Base-by-base conservation (phyloP, 129 eudicot species). In the Sambucus nigra region DNA sequence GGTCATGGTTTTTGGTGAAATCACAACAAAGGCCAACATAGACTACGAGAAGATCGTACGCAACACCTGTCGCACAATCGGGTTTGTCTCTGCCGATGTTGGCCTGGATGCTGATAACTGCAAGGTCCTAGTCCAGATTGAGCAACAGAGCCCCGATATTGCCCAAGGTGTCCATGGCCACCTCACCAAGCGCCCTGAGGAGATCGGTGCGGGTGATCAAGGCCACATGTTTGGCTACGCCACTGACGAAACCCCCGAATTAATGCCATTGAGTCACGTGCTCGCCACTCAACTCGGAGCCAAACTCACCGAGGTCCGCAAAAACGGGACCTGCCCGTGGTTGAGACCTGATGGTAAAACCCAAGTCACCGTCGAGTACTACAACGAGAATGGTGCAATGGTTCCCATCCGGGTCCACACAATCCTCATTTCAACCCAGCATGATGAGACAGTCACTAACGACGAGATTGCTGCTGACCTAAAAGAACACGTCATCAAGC, bases 101-200 rank as follows among this genome's bases (percentile, higher is more conserved):
- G 87, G 87, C 10, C 79, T 79, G 20, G 87, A 79, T 62, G 86
- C 86, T 33, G 81, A 79, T 40, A 66, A 74, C 53, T 74, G 81
- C 86, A 79, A 79, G 68, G 86, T 79, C 47, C 69, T 79, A 15
- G 86, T 79, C 51, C 38, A 79, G 69, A 79, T 79, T 55, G 84
- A 76, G 75, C 83, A 76, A 38, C 83, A 76, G 57, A 71, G 78
- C 53, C 83, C 83, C 26, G 86, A 79, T 53, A 79, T 79, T 64
- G 87, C 87, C 32, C 87, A 74, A 51, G 82, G 87, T 58, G 87
- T 79, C 54, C 87, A 79, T 28, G 87, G 87, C 11, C 78, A 79
- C 45, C 67, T 79, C 8, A 70, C 87, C 73, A 79, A 79, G 70
- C 72, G 76, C 25, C 87, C 87, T 13, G 87, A 79, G 64, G 87